Conservation (phyloP, 1,139 yeast species). For the Debaryomycetaceae sp. region DNA sequence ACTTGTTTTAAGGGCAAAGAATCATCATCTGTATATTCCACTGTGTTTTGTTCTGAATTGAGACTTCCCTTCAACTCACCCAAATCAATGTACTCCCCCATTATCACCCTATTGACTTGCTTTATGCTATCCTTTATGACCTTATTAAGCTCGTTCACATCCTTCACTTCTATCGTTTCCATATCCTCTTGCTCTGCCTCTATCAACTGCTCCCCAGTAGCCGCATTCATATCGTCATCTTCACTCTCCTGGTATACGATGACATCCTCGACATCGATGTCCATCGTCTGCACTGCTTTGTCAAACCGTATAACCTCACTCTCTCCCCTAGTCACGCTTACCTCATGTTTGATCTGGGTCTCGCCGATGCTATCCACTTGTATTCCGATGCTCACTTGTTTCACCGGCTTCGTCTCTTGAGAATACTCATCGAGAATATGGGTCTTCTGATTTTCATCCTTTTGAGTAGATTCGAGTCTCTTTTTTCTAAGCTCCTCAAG, state of each 20-base stretch:
- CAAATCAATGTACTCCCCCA: slow-evolving; percentile 9
- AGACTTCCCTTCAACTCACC: slow-evolving; percentile 1
- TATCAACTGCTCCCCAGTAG: neutral
- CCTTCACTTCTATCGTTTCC: neutral
- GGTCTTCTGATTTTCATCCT: slow-evolving; percentile 8
- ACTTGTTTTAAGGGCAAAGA: slow-evolving; percentile 1
- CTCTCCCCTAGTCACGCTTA: neutral
- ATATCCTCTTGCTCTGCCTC: neutral
- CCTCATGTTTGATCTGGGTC: neutral
- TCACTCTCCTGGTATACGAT: neutral
- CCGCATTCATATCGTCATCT: neutral
- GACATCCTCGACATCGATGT: neutral
- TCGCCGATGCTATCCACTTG: slow-evolving; percentile 19
- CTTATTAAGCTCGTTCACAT: slow-evolving; percentile 7
- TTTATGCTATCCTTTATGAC: slow-evolving; percentile 17
- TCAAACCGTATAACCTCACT: slow-evolving; percentile 23
- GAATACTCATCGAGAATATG: slow-evolving; percentile 14
- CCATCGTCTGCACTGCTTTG: slow-evolving; percentile 25
- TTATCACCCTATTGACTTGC: slow-evolving; percentile 11
- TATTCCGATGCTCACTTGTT: slow-evolving; percentile 21
- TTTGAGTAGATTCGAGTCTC: slow-evolving; percentile 16
- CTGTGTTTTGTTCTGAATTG: neutral
- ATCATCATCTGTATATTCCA: neutral
- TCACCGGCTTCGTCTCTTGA: slow-evolving; percentile 5
- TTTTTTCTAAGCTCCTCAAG: slow-evolving; percentile 38